These are phyloP conservation scores for Fusarium odoratissimum DNA, from an alignment of 2,329 filamentous ascomycete genomes.

Conservation along the genomic window DNA sequence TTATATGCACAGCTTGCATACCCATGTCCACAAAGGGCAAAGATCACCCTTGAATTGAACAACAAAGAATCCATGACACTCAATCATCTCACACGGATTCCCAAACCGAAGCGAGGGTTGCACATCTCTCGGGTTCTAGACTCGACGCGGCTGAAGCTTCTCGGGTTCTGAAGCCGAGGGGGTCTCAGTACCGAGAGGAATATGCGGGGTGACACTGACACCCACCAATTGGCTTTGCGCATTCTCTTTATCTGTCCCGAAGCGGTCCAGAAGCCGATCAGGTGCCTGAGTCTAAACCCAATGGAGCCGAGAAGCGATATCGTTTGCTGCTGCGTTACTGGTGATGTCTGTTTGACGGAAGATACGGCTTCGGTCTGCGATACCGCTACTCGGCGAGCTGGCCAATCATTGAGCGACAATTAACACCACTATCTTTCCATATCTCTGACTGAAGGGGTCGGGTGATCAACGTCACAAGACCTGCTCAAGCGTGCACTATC, in stretches of 20 bases:
- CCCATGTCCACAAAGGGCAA: neutral
- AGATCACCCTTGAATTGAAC: neutral
- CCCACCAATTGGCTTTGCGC: neutral
- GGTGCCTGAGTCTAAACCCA: conserved; percentile 1
- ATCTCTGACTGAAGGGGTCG: neutral
- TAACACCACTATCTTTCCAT: neutral
- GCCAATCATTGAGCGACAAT: neutral
- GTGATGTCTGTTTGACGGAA: neutral
- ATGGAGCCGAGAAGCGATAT: neutral
- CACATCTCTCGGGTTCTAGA: conserved; percentile 1
- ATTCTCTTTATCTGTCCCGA: conserved; percentile 1
- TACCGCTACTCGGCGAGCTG: neutral
- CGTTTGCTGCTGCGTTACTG: neutral
- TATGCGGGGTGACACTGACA: neutral
- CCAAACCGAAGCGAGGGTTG: neutral
- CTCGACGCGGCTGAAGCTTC: neutral
- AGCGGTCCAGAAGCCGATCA: conserved; percentile 2
- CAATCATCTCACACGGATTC: neutral
- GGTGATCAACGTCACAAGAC: neutral
- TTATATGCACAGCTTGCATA: neutral
- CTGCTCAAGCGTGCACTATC: neutral
- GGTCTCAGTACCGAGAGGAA: neutral
- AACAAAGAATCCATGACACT: neutral
- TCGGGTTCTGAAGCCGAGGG: conserved; percentile 7
- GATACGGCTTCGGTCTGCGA: neutral